These are phyloP conservation scores for Eutypa lata DNA, from an alignment of 2,329 filamentous ascomycete species.

Conservation along the genomic window DNA sequence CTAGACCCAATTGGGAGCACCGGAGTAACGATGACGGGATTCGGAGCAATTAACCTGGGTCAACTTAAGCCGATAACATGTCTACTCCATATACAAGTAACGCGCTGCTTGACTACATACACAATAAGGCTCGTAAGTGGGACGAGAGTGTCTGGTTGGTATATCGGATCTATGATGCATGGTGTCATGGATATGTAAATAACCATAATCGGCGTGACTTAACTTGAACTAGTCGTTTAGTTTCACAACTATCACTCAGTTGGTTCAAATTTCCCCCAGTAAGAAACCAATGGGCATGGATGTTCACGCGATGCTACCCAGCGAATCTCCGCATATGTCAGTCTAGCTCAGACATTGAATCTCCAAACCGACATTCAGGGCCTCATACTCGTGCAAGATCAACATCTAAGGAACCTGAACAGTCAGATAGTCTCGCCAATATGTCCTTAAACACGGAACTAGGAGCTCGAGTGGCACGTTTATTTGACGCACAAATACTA, in stretches of 20 bases:
- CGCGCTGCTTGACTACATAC: background rate
- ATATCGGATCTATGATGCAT: too few relatives aligned
- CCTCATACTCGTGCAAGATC: too few relatives aligned
- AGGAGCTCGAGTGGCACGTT: background rate
- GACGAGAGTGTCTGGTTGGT: too few relatives aligned
- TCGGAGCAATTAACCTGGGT: background rate
- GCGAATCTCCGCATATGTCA: background rate
- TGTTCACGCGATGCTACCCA: background rate
- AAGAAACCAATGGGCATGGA: background rate
- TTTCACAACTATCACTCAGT: background rate
- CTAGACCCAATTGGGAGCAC: background rate
- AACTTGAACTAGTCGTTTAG: background rate
- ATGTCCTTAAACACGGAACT: background rate
- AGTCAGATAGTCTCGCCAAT: background rate
- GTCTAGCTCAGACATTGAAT: background rate
- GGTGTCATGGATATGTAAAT: too few relatives aligned
- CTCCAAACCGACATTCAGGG: background rate
- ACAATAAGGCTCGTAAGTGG: background rate
- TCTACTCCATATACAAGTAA: background rate
- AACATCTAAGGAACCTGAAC: background rate
- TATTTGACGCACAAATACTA: slow-evolving; percentile 11
- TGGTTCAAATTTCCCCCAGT: background rate
- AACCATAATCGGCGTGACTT: background rate
- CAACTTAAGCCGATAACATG: background rate
- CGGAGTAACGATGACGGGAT: background rate